phyloP scores from a whole-genome alignment of 192 early-diverging fungal species.

The Coemansia sp. region DNA sequence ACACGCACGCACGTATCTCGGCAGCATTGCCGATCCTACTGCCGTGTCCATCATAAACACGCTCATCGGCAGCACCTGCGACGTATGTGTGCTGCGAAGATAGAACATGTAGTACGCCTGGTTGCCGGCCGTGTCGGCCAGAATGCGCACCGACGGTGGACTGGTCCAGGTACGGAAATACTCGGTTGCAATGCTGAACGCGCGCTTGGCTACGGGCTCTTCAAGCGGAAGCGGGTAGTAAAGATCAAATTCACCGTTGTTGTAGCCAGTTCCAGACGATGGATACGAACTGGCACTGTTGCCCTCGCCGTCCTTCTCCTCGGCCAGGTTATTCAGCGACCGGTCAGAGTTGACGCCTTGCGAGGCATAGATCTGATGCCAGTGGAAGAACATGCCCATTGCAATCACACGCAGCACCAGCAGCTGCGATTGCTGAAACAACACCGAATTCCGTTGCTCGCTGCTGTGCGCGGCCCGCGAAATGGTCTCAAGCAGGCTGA shows the following conservation, averaged over 20 bases:
- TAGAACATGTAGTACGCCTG: slow-evolving; percentile 45
- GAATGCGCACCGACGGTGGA: slow-evolving; percentile 40
- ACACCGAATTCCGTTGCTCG: slow-evolving; percentile 31
- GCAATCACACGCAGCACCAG: slow-evolving; percentile 80
- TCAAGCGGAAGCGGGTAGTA: slow-evolving; percentile 50
- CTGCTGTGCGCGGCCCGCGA: slow-evolving; percentile 56
- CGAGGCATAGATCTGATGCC: slow-evolving; percentile 68
- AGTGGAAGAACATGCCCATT: slow-evolving; percentile 82
- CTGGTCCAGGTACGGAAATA: slow-evolving; percentile 50
- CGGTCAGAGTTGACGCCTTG: slow-evolving; percentile 38
- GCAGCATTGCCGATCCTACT: slow-evolving; percentile 35
- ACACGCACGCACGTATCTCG: slow-evolving; percentile 56
- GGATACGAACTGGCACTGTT: slow-evolving; percentile 22
- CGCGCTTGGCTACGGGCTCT: slow-evolving; percentile 55
- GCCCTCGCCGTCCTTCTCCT: slow-evolving; percentile 22
- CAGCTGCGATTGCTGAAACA: slow-evolving; percentile 83
- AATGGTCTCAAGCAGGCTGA: slow-evolving; percentile 71
- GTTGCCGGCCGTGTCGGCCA: slow-evolving; percentile 46
- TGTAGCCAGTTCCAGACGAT: slow-evolving; percentile 28
- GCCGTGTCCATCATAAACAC: slow-evolving; percentile 34
- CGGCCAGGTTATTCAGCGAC: slow-evolving; percentile 23
- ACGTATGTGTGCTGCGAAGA: slow-evolving; percentile 48
- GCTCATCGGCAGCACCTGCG: slow-evolving; percentile 42
- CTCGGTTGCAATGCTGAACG: slow-evolving; percentile 42
- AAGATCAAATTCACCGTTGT: slow-evolving; percentile 36